phyloP scores from a whole-genome alignment of 148 eudicot genomes.

The Rhododendron simsii region DNA sequence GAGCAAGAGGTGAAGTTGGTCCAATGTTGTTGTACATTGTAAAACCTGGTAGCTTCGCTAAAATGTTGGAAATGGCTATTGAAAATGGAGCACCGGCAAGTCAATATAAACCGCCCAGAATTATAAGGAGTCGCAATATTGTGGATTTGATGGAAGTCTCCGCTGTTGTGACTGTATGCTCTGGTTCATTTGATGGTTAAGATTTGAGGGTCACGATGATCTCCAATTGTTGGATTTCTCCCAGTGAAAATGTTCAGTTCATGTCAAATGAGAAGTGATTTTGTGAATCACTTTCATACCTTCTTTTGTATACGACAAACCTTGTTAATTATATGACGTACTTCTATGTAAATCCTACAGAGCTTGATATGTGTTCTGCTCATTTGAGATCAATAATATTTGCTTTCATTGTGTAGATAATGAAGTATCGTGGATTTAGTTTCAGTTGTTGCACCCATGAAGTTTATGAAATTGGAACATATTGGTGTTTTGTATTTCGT shows the following conservation, averaged over 20 bases:
- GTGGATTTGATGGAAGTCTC: conserved; percentile 28
- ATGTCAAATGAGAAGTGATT: not conserved
- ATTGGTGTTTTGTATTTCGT: not conserved
- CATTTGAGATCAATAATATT: not conserved
- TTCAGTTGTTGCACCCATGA: not conserved
- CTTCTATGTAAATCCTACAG: not conserved
- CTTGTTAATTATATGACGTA: not conserved
- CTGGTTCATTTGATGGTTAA: conserved; percentile 7
- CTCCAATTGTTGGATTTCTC: not conserved
- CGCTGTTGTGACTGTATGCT: conserved; percentile 17
- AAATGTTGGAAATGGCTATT: conserved; percentile 22
- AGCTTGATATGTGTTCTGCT: not conserved
- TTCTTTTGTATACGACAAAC: not conserved
- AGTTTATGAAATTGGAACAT: not conserved
- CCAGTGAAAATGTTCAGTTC: not conserved
- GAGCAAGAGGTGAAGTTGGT: conserved; percentile 25
- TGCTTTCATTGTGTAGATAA: not conserved
- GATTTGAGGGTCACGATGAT: not conserved
- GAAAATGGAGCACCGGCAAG: conserved; percentile 36
- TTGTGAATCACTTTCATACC: not conserved
- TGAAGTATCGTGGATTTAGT: not conserved
- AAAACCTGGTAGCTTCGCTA: conserved; percentile 26
- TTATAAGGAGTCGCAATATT: conserved; percentile 23
- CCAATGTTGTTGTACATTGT: conserved; percentile 22
- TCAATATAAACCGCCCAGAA: conserved; percentile 44